A percentile compares a stretch with the other conserved stretches of the same genome.
Conservation (phyloP, 2,329 filamentous ascomycete species). For the Didymella segeticola region DNA sequence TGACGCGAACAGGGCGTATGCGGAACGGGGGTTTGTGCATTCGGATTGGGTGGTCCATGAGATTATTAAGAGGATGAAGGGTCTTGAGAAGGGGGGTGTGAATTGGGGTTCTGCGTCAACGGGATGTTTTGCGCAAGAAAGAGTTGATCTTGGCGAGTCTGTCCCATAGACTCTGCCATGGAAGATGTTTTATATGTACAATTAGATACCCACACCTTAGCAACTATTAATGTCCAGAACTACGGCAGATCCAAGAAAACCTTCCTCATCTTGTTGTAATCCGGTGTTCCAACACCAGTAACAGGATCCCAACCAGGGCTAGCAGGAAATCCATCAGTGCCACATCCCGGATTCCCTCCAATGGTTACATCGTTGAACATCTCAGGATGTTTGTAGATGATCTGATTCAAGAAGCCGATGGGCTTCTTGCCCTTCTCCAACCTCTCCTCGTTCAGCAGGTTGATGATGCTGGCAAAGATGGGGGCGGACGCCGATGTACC, state of each 20-base stretch:
- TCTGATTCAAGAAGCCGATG: constrained; percentile 65
- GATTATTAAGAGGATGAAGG: background rate
- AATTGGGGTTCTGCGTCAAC: background rate
- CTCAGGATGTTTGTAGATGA: constrained; percentile 57
- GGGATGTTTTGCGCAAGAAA: constrained; percentile 2
- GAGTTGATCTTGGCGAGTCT: background rate
- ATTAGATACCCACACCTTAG: background rate
- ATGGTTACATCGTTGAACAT: constrained; percentile 53
- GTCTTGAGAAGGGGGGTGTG: constrained; percentile 1
- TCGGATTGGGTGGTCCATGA: background rate
- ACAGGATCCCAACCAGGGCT: constrained; percentile 38
- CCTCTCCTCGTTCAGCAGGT: constrained; percentile 66
- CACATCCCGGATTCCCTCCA: constrained; percentile 44
- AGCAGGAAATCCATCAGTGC: constrained; percentile 35
- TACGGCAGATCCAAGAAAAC: constrained; percentile 19
- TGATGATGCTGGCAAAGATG: constrained; percentile 62
- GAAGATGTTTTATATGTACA: background rate
- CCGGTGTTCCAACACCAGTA: constrained; percentile 30
- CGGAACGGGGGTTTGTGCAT: background rate
- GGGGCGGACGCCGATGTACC: constrained; percentile 64
- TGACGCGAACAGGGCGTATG: background rate
- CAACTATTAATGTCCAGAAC: background rate
- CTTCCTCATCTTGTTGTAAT: constrained; percentile 26
- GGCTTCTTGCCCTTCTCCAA: constrained; percentile 55
- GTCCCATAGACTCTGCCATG: no score